phyloP scores from a whole-genome alignment of 2,329 filamentous ascomycete species.

The Neofusicoccum kwambonambiense region DNA sequence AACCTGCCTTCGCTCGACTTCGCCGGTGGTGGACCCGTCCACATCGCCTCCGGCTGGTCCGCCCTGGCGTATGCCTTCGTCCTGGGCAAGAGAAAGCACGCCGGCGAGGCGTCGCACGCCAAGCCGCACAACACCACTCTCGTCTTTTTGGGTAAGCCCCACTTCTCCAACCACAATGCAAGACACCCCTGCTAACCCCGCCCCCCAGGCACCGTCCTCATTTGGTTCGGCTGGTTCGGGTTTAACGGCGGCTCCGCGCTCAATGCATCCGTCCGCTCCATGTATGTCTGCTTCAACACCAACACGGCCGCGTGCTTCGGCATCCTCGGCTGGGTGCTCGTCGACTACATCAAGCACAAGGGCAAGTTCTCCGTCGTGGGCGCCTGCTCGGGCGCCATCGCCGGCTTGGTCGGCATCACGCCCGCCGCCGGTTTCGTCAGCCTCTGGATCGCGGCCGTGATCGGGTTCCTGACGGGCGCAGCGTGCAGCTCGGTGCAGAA shows the following conservation, averaged over 20 bases:
- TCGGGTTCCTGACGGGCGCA: constrained; percentile 56
- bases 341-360: constrained; percentile 53
- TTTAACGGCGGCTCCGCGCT: constrained; percentile 59
- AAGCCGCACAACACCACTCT: constrained; percentile 64
- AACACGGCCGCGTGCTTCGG: constrained; percentile 56
- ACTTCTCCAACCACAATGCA: too few species aligned
- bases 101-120: constrained; percentile 49
- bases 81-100: constrained; percentile 57
- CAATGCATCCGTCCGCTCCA: constrained; percentile 53
- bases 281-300: constrained; percentile 58
- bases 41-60: constrained; percentile 62
- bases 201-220: constrained; percentile 55
- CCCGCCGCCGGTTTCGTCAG: constrained; percentile 56
- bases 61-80: constrained; percentile 64
- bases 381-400: constrained; percentile 58
- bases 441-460: constrained; percentile 54
- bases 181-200: not conserved
- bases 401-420: constrained; percentile 61
- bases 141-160: constrained; percentile 50
- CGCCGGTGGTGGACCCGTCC: constrained; percentile 63
- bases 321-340: constrained; percentile 54
- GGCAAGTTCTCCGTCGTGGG: constrained; percentile 57
- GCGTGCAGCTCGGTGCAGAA: constrained; percentile 52
- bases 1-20: constrained; percentile 61
- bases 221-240: constrained; percentile 65